Conservation (phyloP, 2,329 filamentous ascomycete genomes). For the Cercospora brassicicola region DNA sequence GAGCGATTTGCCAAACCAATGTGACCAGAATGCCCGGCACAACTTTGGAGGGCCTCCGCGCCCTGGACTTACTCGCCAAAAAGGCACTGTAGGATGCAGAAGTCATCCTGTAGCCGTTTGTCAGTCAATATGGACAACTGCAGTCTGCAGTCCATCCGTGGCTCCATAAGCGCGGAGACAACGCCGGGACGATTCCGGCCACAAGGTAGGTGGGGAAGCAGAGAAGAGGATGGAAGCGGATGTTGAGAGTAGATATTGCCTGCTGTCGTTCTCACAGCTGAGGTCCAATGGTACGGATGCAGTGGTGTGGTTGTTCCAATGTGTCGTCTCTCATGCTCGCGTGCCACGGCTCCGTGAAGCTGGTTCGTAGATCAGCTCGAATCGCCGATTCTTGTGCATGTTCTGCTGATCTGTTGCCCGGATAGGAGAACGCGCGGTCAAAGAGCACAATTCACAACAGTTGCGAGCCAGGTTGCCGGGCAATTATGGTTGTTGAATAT, state of each 20-base stretch:
- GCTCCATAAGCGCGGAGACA: neutral
- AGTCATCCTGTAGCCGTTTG: neutral
- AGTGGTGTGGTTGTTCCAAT: slow-evolving; percentile 1
- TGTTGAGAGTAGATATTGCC: neutral
- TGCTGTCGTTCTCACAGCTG: neutral
- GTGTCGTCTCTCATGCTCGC: neutral
- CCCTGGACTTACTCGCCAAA: neutral
- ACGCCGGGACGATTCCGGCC: neutral
- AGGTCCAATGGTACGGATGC: slow-evolving; percentile 2
- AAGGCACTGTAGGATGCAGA: neutral
- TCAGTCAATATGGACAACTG: neutral
- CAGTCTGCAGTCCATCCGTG: neutral
- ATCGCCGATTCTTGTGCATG: slow-evolving; percentile 2
- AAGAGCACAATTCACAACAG: neutral
- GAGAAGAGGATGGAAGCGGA: neutral
- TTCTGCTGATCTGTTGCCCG: neutral
- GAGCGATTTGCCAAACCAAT: neutral
- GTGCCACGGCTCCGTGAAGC: slow-evolving; percentile 1
- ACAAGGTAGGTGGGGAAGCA: neutral
- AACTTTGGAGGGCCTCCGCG: neutral
- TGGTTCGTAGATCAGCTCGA: neutral
- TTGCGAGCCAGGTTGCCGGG: neutral
- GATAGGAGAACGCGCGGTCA: neutral
- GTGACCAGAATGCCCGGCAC: neutral
- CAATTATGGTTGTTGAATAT: neutral